phyloP scores from a whole-genome alignment of 2,329 filamentous ascomycete genomes.

The Teratosphaeria gauchensis region DNA sequence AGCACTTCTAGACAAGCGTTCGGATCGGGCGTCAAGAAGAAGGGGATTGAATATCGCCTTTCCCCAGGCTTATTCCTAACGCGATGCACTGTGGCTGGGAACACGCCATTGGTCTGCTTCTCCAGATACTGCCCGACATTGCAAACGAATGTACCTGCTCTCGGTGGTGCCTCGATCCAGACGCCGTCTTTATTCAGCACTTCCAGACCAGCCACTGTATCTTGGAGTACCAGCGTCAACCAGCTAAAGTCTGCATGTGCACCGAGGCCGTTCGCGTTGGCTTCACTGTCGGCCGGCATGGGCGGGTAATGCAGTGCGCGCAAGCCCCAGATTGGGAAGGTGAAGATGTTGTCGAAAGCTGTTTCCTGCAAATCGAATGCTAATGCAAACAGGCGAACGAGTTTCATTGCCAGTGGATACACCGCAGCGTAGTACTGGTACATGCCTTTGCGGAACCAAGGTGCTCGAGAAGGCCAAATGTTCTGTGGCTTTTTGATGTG shows the following conservation, averaged over 20 bases:
- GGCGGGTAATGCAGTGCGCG: background rate
- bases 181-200: background rate
- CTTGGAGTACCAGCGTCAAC: background rate
- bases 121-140: background rate
- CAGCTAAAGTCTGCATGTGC: background rate
- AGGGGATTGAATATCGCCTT: background rate
- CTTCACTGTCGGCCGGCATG: background rate
- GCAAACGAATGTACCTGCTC: background rate
- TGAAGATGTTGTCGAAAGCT: background rate
- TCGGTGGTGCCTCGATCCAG: background rate
- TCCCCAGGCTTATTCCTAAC: background rate
- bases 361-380: background rate
- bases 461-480: background rate
- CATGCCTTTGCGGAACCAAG: background rate
- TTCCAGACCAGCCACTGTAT: background rate
- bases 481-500: background rate
- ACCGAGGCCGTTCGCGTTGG: background rate
- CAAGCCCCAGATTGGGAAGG: background rate
- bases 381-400: background rate
- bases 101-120: background rate
- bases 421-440: background rate
- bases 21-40: slow-evolving; percentile 1
- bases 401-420: background rate
- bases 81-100: background rate
- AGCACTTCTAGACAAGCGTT: background rate